Conservation (phyloP, 2,329 filamentous ascomycete genomes). For the Sporothrix mexicana region DNA sequence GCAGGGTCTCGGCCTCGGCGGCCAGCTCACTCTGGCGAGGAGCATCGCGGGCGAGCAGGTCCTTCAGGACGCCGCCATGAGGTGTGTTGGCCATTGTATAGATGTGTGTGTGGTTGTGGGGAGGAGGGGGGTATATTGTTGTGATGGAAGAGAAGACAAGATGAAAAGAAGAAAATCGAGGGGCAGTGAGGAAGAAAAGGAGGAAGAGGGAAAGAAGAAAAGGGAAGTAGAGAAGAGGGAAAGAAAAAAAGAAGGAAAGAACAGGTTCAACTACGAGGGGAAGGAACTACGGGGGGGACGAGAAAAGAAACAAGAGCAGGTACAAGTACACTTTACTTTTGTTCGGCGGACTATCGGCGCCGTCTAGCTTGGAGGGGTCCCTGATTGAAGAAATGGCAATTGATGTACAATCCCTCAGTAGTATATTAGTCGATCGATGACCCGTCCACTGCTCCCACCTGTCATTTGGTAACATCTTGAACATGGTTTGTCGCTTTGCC, state of each 20-base stretch:
- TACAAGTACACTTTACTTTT: not conserved
- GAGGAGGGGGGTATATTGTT: not conserved
- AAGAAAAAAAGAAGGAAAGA: constrained; percentile 13
- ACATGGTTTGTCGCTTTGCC: not conserved
- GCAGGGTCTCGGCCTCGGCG: constrained; percentile 83
- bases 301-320: not conserved
- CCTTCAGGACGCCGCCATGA: constrained; percentile 95
- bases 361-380: constrained; percentile 19
- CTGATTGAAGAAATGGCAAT: not conserved
- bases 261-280: constrained; percentile 5
- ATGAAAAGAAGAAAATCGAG: constrained; percentile 21
- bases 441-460: not conserved
- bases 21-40: constrained; percentile 79
- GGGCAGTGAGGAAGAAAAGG: constrained; percentile 19
- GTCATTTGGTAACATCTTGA: constrained; percentile 4
- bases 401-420: not conserved
- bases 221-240: not conserved
- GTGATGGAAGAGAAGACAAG: not conserved
- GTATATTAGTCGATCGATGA: not conserved
- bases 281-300: not conserved
- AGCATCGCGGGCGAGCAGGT: constrained; percentile 91
- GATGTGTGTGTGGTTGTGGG: not conserved
- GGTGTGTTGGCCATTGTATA: constrained; percentile 70
- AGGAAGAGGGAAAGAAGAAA: not conserved
- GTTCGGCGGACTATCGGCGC: constrained; percentile 21